These are phyloP conservation scores for Oryza nivara DNA, from an alignment of 176 grass and related monocot genomes.

Conservation along the genomic window DNA sequence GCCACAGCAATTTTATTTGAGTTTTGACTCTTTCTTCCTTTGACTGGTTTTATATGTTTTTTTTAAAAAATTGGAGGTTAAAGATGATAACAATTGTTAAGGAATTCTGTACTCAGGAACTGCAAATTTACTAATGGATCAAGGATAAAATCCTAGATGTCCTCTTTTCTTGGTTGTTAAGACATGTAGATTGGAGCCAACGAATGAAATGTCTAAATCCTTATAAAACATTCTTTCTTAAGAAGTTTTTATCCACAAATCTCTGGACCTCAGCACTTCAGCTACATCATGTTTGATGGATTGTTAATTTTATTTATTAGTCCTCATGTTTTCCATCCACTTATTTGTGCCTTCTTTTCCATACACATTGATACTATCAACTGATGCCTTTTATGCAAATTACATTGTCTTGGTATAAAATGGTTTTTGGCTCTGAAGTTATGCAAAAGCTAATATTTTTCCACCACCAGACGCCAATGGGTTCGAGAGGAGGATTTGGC, in stretches of 20 bases:
- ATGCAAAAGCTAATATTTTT: constrained; percentile 8
- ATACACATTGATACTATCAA: too few relatives aligned
- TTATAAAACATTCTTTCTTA: not conserved
- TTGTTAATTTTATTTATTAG: not conserved
- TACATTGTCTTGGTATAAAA: not conserved
- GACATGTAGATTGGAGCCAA: not conserved
- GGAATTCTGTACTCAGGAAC: not conserved
- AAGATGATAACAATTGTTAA: not conserved
- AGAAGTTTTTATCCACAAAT: not conserved
- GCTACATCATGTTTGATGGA: not conserved
- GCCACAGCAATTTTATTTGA: constrained; percentile 8
- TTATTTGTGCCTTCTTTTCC: not conserved
- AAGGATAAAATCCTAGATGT: not conserved
- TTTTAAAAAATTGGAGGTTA: not conserved
- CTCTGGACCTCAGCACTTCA: not conserved
- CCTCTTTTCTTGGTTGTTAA: not conserved
- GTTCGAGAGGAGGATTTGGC: constrained; percentile 96
- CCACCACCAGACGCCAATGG: constrained; percentile 73
- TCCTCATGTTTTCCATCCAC: not conserved
- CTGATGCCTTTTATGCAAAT: not conserved
- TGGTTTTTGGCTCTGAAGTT: constrained; percentile 26
- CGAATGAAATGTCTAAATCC: not conserved
- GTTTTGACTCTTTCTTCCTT: not conserved
- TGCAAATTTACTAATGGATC: constrained; percentile 1
- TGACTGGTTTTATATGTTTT: not conserved